Evolutionary conservation across 2,329 filamentous ascomycete genomes (phyloP).

Genomic region (Fusarium xyrophilum): DNA sequence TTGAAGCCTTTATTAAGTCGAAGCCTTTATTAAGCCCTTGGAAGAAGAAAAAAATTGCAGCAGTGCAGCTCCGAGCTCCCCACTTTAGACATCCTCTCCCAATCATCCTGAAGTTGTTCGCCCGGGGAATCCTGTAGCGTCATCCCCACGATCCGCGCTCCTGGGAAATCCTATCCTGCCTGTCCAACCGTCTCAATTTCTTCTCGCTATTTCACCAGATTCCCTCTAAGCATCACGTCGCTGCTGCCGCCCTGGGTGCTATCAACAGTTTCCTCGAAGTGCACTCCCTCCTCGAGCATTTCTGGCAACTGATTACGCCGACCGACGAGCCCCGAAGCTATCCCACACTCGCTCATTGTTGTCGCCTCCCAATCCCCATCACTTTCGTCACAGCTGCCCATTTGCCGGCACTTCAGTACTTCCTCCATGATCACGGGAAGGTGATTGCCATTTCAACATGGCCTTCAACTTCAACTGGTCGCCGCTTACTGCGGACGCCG

Average conservation of each 20-base stretch:
- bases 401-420: constrained; percentile 35
- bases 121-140: constrained; percentile 39
- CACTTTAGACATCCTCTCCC: constrained; percentile 33
- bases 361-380: constrained; percentile 15
- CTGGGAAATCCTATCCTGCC: constrained; percentile 37
- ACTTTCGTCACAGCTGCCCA: constrained; percentile 31
- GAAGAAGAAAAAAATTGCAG: constrained; percentile 25
- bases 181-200: constrained; percentile 27
- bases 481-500: constrained; percentile 93
- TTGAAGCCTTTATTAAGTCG: constrained; percentile 29
- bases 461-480: constrained; percentile 99
- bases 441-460: constrained; percentile 70
- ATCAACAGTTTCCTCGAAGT: not conserved
- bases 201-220: constrained; percentile 21
- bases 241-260: constrained; percentile 1
- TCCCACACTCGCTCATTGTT: constrained; percentile 22
- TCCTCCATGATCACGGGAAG: constrained; percentile 46
- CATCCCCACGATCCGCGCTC: constrained; percentile 43
- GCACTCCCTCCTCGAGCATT: not conserved
- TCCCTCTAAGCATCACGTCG: constrained; percentile 5
- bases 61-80: constrained; percentile 35
- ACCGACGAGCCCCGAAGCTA: constrained; percentile 18
- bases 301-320: constrained; percentile 11
- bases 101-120: constrained; percentile 35
- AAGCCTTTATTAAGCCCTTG: constrained; percentile 31